phyloP scores from a whole-genome alignment of 1,139 yeast species.

The Suhomyces kunorum region DNA sequence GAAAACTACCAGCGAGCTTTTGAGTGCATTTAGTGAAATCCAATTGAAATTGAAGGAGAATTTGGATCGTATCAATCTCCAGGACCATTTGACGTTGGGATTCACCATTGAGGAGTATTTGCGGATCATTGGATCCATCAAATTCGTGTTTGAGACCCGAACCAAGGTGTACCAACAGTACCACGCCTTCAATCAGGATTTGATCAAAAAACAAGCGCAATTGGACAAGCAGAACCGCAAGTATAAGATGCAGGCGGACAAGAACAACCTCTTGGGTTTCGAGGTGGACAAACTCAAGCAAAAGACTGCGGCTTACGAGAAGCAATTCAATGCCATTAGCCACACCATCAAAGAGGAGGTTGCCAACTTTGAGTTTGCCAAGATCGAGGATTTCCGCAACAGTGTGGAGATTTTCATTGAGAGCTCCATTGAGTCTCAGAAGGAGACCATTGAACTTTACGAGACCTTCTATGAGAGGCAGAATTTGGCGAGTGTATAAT shows the following conservation, averaged over 20 bases:
- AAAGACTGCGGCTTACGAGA: slow-evolving; percentile 57
- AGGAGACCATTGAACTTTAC: slow-evolving; percentile 93
- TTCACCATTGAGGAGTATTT: slow-evolving; percentile 86
- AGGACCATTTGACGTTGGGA: slow-evolving; percentile 85
- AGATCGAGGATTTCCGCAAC: slow-evolving; percentile 82
- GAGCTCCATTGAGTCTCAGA: slow-evolving; percentile 88
- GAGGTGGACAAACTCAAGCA: slow-evolving; percentile 62
- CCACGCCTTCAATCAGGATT: slow-evolving; percentile 46
- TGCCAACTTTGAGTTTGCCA: slow-evolving; percentile 68
- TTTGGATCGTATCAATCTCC: slow-evolving; percentile 76
- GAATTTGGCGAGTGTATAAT: slow-evolving; percentile 26
- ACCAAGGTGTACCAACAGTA: slow-evolving; percentile 65
- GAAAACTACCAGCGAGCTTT: slow-evolving; percentile 59
- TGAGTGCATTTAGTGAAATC: slow-evolving; percentile 62
- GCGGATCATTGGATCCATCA: slow-evolving; percentile 74
- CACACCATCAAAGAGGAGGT: slow-evolving; percentile 69
- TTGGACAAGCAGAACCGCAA: slow-evolving; percentile 58
- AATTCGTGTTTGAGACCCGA: slow-evolving; percentile 74
- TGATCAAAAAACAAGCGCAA: slow-evolving; percentile 47
- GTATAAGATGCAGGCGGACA: slow-evolving; percentile 65
- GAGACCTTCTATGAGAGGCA: slow-evolving; percentile 76
- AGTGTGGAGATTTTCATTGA: slow-evolving; percentile 90
- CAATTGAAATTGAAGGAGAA: slow-evolving; percentile 73
- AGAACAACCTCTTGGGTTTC: slow-evolving; percentile 50
- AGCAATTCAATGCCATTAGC: slow-evolving; percentile 61